These are phyloP conservation scores for Puccinia horiana DNA, from an alignment of 1,284 basidiomycete genomes.

Conservation along the genomic window DNA sequence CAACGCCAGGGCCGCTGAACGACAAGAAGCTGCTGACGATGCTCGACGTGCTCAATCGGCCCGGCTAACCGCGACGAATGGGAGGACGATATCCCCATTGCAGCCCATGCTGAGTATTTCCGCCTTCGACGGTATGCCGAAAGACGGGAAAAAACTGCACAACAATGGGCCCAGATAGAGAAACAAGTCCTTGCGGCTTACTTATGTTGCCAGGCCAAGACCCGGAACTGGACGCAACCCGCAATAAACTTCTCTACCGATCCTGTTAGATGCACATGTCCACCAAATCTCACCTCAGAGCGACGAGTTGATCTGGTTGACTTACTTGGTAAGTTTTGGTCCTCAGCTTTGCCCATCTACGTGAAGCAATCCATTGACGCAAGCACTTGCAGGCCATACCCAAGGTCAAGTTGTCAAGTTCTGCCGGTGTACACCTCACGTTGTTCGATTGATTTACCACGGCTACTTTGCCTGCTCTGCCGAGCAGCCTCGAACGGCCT, in stretches of 20 bases:
- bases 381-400: too few species aligned
- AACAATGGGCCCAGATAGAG: not conserved
- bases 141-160: not conserved
- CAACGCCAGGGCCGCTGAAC: too few species aligned
- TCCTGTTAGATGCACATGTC: not conserved
- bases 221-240: not conserved
- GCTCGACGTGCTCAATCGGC: too few species aligned
- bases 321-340: not conserved
- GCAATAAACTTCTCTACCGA: not conserved
- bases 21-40: too few species aligned
- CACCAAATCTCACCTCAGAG: too few species aligned
- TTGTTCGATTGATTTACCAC: not conserved
- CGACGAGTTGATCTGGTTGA: not conserved
- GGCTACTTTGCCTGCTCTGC: slow-evolving; percentile 23
- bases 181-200: not conserved
- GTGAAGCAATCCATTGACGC: not conserved
- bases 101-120: not conserved
- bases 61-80: too few species aligned
- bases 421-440: slow-evolving; percentile 2
- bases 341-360: not conserved
- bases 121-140: not conserved
- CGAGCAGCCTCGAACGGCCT: not conserved
- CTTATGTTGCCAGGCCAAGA: not conserved
- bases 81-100: too few species aligned
- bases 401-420: too few species aligned